Conservation (phyloP, 768 basidiomycete species). For the Wakefieldia striispora region DNA sequence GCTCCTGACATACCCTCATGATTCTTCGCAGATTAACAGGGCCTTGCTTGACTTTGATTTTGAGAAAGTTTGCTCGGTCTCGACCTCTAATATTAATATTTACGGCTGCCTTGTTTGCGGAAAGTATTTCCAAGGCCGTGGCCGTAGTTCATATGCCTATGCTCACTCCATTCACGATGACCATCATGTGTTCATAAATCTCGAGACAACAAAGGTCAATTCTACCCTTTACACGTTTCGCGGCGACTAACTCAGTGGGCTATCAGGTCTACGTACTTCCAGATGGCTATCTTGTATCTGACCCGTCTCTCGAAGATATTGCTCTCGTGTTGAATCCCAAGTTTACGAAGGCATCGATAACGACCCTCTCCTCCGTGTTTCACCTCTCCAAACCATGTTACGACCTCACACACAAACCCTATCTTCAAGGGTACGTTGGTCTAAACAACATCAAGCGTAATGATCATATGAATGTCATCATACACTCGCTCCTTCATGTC, state of each 20-base stretch:
- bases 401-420: conserved; percentile 78
- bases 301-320: conserved; percentile 96
- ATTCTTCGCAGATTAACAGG: conserved; percentile 73
- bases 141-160: conserved; percentile 91
- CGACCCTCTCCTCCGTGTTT: conserved; percentile 53
- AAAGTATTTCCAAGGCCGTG: conserved; percentile 98
- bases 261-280: conserved; percentile 92
- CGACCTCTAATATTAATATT: conserved; percentile 93
- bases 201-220: conserved; percentile 81
- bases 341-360: conserved; percentile 65
- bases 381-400: conserved; percentile 75
- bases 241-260: conserved; percentile 14
- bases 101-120: conserved; percentile 98
- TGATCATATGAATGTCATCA: conserved; percentile 96
- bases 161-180: conserved; percentile 97
- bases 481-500: conserved; percentile 90
- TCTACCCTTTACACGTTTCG: conserved; percentile 15
- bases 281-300: conserved; percentile 94
- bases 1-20: conserved; percentile 17
- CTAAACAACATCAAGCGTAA: conserved; percentile 97
- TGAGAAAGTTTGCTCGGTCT: conserved; percentile 97
- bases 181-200: conserved; percentile 97
- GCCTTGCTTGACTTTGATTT: conserved; percentile 95
- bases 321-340: conserved; percentile 83
- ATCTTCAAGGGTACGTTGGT: conserved; percentile 91